Conservation (phyloP, 202 grass and related monocot genomes). For the Panicum hallii region DNA sequence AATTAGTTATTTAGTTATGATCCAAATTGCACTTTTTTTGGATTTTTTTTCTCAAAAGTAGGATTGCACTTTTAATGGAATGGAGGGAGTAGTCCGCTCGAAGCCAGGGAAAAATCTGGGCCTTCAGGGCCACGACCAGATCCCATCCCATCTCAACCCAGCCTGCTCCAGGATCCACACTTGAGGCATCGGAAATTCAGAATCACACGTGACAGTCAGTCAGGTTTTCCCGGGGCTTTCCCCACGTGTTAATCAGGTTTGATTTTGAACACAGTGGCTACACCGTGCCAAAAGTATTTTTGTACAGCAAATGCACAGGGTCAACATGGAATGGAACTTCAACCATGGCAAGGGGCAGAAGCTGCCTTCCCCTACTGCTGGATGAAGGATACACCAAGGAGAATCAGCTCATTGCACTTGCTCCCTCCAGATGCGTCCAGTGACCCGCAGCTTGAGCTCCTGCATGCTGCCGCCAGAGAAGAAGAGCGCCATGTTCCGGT, state of each 20-base stretch:
- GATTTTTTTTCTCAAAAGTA: no score
- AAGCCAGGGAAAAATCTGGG: no score
- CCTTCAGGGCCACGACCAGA: background rate
- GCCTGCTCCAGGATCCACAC: background rate
- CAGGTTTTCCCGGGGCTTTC: background rate
- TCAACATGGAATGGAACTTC: background rate
- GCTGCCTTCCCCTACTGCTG: background rate
- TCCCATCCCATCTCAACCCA: background rate
- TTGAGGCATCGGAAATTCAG: background rate
- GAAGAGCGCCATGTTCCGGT: conserved; percentile 81
- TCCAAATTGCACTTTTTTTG: no score
- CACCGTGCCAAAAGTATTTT: conserved; percentile 39
- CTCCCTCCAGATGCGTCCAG: conserved; percentile 89
- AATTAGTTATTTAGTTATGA: no score
- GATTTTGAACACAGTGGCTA: background rate
- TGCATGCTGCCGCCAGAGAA: conserved; percentile 66
- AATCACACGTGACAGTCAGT: background rate
- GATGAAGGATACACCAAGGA: background rate
- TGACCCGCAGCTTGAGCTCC: conserved; percentile 88
- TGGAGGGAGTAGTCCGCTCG: no score
- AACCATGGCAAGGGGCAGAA: background rate
- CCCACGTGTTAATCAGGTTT: conserved; percentile 27
- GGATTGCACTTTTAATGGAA: no score
- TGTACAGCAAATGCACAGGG: conserved; percentile 38
- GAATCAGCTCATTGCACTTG: conserved; percentile 35